Conservation (phyloP, 2,329 filamentous ascomycete genomes). For the Hypoxylon sp. region DNA sequence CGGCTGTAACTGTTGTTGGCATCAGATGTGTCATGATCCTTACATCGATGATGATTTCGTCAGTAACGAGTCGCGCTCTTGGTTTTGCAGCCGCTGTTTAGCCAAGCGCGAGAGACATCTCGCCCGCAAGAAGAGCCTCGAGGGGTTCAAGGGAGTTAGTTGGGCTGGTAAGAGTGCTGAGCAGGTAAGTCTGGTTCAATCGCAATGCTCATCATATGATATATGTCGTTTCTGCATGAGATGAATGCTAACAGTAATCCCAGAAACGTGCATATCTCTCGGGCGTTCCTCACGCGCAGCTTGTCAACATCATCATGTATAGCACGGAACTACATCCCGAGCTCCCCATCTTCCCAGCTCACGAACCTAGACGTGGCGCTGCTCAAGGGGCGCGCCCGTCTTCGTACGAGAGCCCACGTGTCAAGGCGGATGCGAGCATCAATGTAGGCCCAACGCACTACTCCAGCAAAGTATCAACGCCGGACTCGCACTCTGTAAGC, state of each 20-base stretch:
- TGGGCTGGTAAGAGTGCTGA: slow-evolving; percentile 59
- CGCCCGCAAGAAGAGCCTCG: slow-evolving; percentile 58
- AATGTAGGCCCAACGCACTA: slow-evolving; percentile 37
- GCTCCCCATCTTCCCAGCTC: slow-evolving; percentile 73
- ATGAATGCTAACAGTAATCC: slow-evolving; percentile 33
- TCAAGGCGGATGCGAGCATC: slow-evolving; percentile 27
- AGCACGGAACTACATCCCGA: slow-evolving; percentile 74
- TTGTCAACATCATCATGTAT: slow-evolving; percentile 76
- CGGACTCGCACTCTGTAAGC: slow-evolving; percentile 30
- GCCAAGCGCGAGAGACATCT: slow-evolving; percentile 63
- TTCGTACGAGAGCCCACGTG: slow-evolving; percentile 31
- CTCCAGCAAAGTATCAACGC: slow-evolving; percentile 40
- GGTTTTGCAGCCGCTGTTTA: slow-evolving; percentile 78
- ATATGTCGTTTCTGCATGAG: neutral
- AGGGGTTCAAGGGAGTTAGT: slow-evolving; percentile 56
- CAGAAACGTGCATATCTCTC: slow-evolving; percentile 76
- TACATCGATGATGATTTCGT: slow-evolving; percentile 79
- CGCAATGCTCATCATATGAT: neutral
- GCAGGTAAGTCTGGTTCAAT: slow-evolving; percentile 54
- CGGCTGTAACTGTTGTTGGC: slow-evolving; percentile 83
- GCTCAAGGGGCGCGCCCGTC: slow-evolving; percentile 29
- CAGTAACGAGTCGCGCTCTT: slow-evolving; percentile 75
- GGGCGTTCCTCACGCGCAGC: slow-evolving; percentile 70
- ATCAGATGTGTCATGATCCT: slow-evolving; percentile 85
- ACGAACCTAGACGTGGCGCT: slow-evolving; percentile 48